These are phyloP conservation scores for Mychonastes homosphaera DNA, from an alignment of 139 green algal genomes.

Conservation along the genomic window DNA sequence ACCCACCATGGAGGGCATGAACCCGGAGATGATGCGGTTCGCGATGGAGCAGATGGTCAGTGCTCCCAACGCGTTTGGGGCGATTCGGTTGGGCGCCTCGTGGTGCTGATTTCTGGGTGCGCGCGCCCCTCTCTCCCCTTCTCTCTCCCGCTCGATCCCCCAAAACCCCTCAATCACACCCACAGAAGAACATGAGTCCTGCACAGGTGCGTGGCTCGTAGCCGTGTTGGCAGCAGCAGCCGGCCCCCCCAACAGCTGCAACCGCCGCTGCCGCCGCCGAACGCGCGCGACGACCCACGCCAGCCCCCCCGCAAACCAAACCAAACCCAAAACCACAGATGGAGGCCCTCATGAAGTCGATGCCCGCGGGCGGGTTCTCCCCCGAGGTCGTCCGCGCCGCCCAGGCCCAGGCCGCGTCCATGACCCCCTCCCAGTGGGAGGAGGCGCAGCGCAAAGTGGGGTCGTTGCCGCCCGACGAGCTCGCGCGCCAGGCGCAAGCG, in stretches of 20 bases:
- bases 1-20: conserved; percentile 14
- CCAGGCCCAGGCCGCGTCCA: conserved; percentile 9
- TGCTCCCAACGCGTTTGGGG: not conserved
- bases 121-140: too few relatives aligned
- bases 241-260: conserved; percentile 16
- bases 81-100: not conserved
- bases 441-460: conserved; percentile 24
- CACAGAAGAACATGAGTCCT: conserved; percentile 13
- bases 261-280: too few relatives aligned
- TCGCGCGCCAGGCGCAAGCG: conserved; percentile 24
- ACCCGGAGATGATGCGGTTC: conserved; percentile 24
- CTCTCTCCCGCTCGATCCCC: too few relatives aligned
- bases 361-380: too few relatives aligned
- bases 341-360: not conserved
- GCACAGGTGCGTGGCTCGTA: not conserved
- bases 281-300: conserved; percentile 19
- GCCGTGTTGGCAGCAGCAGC: too few relatives aligned
- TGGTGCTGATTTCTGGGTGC: not conserved
- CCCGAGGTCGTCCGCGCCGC: not conserved
- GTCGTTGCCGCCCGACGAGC: conserved; percentile 22
- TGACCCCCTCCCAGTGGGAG: conserved; percentile 31
- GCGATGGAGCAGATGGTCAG: conserved; percentile 27
- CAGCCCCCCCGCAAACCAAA: conserved; percentile 22
- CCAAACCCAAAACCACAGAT: conserved; percentile 11
- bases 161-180: too few relatives aligned